phyloP scores from a whole-genome alignment of 331 rosid genomes.

The Pyracantha coccinea region DNA sequence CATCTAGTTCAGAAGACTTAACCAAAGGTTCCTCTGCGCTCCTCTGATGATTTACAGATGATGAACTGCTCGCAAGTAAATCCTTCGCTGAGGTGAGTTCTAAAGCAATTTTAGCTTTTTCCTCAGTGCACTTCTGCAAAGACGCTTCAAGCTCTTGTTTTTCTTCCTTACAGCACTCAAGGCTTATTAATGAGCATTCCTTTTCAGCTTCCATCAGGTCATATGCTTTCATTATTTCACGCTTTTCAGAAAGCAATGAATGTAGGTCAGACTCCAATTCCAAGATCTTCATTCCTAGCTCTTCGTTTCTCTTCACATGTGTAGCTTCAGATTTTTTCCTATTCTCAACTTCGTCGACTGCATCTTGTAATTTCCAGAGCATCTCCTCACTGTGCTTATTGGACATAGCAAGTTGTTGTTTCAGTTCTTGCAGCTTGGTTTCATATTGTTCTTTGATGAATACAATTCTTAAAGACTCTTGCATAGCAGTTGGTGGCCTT shows the following conservation, averaged over 20 bases:
- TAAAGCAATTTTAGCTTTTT: conserved; percentile 54
- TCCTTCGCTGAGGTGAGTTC: conserved; percentile 59
- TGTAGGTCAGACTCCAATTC: conserved; percentile 83
- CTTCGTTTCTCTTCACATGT: conserved; percentile 74
- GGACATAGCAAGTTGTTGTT: conserved; percentile 71
- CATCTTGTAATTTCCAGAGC: conserved; percentile 90
- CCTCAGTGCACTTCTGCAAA: conserved; percentile 64
- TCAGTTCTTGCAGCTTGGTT: conserved; percentile 85
- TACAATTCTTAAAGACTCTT: conserved; percentile 93
- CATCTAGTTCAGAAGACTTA: conserved; percentile 13
- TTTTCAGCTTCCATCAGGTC: conserved; percentile 89
- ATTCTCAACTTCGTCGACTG: conserved; percentile 66
- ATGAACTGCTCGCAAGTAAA: conserved; percentile 33
- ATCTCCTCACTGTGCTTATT: conserved; percentile 85
- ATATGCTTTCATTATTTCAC: conserved; percentile 71
- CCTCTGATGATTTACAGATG: conserved; percentile 24
- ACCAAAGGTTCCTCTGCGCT: conserved; percentile 19
- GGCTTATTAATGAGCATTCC: conserved; percentile 89
- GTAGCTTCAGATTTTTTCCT: conserved; percentile 76
- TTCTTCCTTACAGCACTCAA: conserved; percentile 97
- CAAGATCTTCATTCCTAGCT: conserved; percentile 68
- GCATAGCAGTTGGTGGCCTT: conserved; percentile 60
- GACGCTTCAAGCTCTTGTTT: conserved; percentile 77
- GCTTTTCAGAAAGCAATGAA: conserved; percentile 64
- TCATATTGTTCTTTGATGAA: conserved; percentile 96